These are phyloP conservation scores for Esteya vermicola DNA, from an alignment of 2,329 filamentous ascomycete genomes.

Conservation along the genomic window DNA sequence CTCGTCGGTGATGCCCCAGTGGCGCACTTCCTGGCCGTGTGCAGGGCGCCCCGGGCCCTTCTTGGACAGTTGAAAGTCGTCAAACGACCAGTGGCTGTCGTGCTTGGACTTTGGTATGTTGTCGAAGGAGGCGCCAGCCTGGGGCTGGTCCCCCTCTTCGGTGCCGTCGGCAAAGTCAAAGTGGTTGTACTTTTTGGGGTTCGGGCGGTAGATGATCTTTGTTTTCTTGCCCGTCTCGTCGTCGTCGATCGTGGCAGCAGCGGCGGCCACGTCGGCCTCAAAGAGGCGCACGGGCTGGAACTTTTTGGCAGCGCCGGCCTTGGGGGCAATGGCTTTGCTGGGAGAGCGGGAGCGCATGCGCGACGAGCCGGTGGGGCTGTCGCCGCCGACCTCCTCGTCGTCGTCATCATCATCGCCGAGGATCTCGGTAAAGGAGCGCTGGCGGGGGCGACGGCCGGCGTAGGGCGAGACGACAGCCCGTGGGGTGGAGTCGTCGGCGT, in stretches of 20 bases:
- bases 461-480: constrained; percentile 22
- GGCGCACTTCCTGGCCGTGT: constrained; percentile 55
- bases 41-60: constrained; percentile 52
- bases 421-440: constrained; percentile 61
- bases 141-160: constrained; percentile 32
- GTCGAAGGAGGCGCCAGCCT: constrained; percentile 24
- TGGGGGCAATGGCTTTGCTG: constrained; percentile 30
- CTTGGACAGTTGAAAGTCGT: constrained; percentile 72
- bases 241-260: constrained; percentile 19
- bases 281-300: constrained; percentile 51
- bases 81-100: constrained; percentile 70
- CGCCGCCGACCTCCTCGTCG: constrained; percentile 3
- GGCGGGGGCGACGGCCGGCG: constrained; percentile 40
- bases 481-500: constrained; percentile 22
- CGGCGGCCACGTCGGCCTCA: constrained; percentile 20
- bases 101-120: constrained; percentile 45
- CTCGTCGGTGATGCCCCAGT: constrained; percentile 64
- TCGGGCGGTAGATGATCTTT: constrained; percentile 42
- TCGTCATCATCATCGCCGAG: constrained; percentile 36
- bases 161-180: constrained; percentile 65
- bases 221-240: constrained; percentile 22
- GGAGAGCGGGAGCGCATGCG: constrained; percentile 31
- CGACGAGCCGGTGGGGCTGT: constrained; percentile 8
- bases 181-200: constrained; percentile 71
- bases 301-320: constrained; percentile 44